Evolutionary conservation across 75 land plant species (phyloP).

Genomic region (Larix kaempferi): DNA sequence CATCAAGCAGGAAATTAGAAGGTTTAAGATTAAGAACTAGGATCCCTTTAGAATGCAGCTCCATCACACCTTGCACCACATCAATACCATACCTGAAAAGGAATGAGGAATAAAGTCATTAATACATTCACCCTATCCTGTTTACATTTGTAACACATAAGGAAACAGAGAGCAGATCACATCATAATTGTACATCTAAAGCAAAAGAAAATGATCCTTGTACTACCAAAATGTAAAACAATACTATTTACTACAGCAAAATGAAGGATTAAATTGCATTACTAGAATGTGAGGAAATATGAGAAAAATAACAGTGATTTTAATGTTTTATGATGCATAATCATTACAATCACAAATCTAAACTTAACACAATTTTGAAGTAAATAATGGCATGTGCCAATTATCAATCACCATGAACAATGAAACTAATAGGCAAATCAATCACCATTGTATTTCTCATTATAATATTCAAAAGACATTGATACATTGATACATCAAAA

Average conservation of each 20-base stretch:
- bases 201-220: neutral
- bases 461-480: no score
- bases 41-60: conserved; percentile 80
- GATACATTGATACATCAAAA: no score
- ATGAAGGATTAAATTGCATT: no score
- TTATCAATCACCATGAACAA: no score
- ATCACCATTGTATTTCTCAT: no score
- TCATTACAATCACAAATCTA: no score
- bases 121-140: neutral
- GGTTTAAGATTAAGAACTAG: conserved; percentile 92
- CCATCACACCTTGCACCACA: conserved; percentile 67
- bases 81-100: conserved; percentile 66
- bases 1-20: conserved; percentile 76
- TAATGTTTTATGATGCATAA: no score
- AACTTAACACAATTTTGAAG: no score
- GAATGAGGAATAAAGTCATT: neutral
- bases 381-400: no score
- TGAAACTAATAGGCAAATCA: no score
- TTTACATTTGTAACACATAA: neutral
- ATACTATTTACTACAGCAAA: no score
- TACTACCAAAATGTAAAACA: no score
- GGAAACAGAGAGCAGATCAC: neutral
- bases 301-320: neutral
- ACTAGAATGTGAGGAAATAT: neutral
- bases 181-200: neutral